These are phyloP conservation scores for Phytophthora cactorum DNA, from an alignment of 352 stramenopile species.

Conservation along the genomic window DNA sequence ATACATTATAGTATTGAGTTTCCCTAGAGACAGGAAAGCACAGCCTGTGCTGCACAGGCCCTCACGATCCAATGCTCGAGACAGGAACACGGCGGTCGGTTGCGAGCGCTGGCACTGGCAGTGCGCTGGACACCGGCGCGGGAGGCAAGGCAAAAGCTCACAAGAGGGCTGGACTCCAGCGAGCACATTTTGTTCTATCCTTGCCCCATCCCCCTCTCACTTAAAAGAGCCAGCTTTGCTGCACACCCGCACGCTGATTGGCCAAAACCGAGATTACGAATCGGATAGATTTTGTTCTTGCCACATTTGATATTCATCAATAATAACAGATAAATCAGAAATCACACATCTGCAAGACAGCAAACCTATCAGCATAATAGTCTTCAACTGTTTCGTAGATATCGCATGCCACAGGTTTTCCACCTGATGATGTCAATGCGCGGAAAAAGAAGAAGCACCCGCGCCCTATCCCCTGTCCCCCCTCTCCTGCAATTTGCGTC, in stretches of 20 bases:
- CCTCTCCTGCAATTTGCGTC: conserved; percentile 14
- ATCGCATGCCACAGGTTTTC: conserved; percentile 4
- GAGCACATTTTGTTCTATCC: conserved; percentile 3
- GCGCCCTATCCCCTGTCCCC: conserved; percentile 16
- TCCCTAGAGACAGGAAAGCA: background rate
- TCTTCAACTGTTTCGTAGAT: background rate
- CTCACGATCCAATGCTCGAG: conserved; percentile 5
- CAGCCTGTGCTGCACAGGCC: background rate
- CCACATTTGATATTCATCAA: conserved; percentile 1
- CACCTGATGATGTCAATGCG: conserved; percentile 10
- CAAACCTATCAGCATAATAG: background rate
- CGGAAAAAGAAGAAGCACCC: conserved; percentile 13
- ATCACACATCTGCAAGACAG: conserved; percentile 1
- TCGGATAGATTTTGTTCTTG: background rate
- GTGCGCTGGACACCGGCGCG: no score
- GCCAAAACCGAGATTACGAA: conserved; percentile 20
- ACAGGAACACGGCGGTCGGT: conserved; percentile 1
- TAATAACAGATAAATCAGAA: conserved; percentile 3
- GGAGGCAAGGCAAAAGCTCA: conserved; percentile 2
- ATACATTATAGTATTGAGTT: background rate
- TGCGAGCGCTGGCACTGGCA: background rate
- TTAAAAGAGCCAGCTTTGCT: conserved; percentile 15
- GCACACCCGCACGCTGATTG: conserved; percentile 7
- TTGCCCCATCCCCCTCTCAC: conserved; percentile 9
- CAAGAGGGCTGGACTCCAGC: background rate